phyloP scores from a whole-genome alignment of 768 basidiomycete species.

The Boletus speciosus region DNA sequence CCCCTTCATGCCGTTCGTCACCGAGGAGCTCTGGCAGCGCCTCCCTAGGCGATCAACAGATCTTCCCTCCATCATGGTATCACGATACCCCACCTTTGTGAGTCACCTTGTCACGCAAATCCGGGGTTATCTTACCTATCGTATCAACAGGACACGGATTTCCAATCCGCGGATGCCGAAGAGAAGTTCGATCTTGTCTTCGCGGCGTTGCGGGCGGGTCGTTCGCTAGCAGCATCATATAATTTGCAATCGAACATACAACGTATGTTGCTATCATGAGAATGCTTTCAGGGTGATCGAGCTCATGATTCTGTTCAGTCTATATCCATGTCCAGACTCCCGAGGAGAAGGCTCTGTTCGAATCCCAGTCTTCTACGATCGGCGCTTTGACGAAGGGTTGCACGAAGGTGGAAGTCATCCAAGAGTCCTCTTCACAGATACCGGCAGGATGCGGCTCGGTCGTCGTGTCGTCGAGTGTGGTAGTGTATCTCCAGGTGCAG shows the following conservation, averaged over 20 bases:
- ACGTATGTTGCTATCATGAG: slow-evolving; percentile 1
- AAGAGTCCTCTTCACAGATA: slow-evolving; percentile 54
- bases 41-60: slow-evolving; percentile 84
- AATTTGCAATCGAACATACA: slow-evolving; percentile 76
- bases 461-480: slow-evolving; percentile 70
- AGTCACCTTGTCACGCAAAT: slow-evolving; percentile 28
- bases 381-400: slow-evolving; percentile 84
- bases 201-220: slow-evolving; percentile 61
- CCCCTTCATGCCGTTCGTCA: slow-evolving; percentile 99
- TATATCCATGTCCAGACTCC: slow-evolving; percentile 70
- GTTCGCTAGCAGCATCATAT: slow-evolving; percentile 63
- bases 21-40: slow-evolving; percentile 98
- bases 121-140: neutral
- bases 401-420: slow-evolving; percentile 68
- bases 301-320: slow-evolving; percentile 36
- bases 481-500: slow-evolving; percentile 81
- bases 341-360: slow-evolving; percentile 62
- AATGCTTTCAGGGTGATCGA: neutral
- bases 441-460: slow-evolving; percentile 81
- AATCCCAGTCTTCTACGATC: slow-evolving; percentile 72
- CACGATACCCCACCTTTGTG: slow-evolving; percentile 77
- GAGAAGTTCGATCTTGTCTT: slow-evolving; percentile 86
- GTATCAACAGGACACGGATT: slow-evolving; percentile 49
- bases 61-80: slow-evolving; percentile 82
- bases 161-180: slow-evolving; percentile 70